A percentile compares a stretch with the other conserved stretches of the same genome.
Evolutionary conservation across 768 basidiomycete genomes (phyloP).

Genomic region (Rhodotorula taiwanensis): DNA sequence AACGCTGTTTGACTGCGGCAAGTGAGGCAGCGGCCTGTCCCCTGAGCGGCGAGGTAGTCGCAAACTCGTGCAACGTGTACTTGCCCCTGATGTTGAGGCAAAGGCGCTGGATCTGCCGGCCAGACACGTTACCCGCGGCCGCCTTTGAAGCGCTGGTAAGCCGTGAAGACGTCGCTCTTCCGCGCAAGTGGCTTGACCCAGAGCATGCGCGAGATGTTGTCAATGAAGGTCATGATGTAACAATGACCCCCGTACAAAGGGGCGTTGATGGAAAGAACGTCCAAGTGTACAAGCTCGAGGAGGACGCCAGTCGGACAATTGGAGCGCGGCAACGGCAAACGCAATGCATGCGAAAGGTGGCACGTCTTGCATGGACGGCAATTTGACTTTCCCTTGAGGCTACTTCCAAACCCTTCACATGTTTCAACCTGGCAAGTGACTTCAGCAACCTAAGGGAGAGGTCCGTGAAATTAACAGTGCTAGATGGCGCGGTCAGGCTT

Average conservation of each 20-base stretch:
- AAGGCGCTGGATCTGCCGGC: conserved; percentile 35
- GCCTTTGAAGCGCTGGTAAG: conserved; percentile 35
- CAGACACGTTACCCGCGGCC: conserved; percentile 23
- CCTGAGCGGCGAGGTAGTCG: not conserved
- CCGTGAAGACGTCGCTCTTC: conserved; percentile 24
- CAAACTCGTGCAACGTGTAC: conserved; percentile 26
- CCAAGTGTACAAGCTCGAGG: conserved; percentile 4
- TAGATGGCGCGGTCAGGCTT: not conserved
- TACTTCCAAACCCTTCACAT: not conserved
- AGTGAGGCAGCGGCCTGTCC: not conserved
- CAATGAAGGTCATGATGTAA: conserved; percentile 39
- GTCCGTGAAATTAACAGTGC: conserved; percentile 9
- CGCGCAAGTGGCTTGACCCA: conserved; percentile 26
- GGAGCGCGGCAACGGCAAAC: not conserved
- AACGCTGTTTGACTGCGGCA: conserved; percentile 2
- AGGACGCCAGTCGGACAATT: not conserved
- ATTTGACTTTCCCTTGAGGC: not conserved
- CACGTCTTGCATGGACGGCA: not conserved
- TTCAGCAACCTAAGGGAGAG: not conserved
- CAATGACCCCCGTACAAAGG: conserved; percentile 8
- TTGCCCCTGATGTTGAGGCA: conserved; percentile 41
- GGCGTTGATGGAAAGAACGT: not conserved
- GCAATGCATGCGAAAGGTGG: conserved; percentile 1
- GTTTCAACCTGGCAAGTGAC: not conserved
- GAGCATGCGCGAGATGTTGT: conserved; percentile 36